Base-by-base conservation (phyloP, 331 rosid species). In the Pyracantha coccinea region DNA sequence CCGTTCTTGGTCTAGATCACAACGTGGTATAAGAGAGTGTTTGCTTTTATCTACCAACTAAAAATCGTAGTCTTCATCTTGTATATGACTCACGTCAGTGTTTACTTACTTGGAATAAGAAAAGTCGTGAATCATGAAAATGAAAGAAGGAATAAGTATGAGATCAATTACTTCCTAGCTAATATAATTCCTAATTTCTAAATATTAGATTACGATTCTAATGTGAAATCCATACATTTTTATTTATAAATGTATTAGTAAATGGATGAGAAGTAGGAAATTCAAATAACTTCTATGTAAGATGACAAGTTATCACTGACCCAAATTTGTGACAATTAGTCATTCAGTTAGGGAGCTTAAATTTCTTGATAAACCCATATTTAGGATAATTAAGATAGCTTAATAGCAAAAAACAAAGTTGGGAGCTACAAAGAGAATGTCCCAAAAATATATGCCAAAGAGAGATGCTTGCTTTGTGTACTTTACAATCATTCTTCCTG, bases 341-440 rank as follows among this genome's bases (percentile, higher is more conserved):
- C 20, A 17, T 50, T 17, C 0, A 17, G 3, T 17, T 50, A 50
- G 20, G 20, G 7, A 2, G 55, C 8, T 17, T 50, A 50, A 50
- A 50, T 16, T 50, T 17, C 8, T 47, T 23, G 64, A 50, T 71
- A 71, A 31, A 20, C 62, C 47, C 38, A 50, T 50, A 16, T 50
- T 35, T 35, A 50, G 6, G 11, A 23, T 55, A 8, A 35, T 35
- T 35, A 35, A 35, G 44, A 35, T 0, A 35, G 44, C 44, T 57
- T 57, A 50, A 50, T 57, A 5, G 62, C 62, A 81, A 68, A 69
- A 61, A 80, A 62, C 57, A 80, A 87, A 83, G 81, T 84, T 73
- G 73, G 62, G 62, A 79, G 71, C 87, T 87, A 71, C 93, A 88
- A 88, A 87, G 78, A 82, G 89, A 88, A 86, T 83, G 91, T 90